Conservation (phyloP, 441 rosid genomes). For the California macrophylla region DNA sequence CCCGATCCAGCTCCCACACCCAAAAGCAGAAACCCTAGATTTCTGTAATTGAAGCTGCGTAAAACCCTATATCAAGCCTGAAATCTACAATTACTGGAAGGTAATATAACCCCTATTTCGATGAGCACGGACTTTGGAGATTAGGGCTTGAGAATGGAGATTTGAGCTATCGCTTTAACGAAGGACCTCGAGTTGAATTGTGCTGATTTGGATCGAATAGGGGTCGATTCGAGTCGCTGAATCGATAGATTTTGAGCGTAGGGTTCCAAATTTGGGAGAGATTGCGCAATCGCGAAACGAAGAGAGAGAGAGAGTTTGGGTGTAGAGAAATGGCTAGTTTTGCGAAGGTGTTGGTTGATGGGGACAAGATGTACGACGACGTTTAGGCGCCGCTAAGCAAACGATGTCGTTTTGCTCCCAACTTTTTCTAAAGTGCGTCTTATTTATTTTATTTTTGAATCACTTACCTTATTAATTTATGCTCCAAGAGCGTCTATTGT, state of each 20-base stretch:
- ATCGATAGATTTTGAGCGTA: not conserved
- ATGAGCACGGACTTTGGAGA: not conserved
- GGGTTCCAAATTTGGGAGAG: not conserved
- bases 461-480: too few relatives aligned
- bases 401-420: not conserved
- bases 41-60: not conserved
- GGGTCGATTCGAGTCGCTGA: not conserved
- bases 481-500: too few relatives aligned
- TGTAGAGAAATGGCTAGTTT: not conserved
- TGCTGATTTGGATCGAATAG: not conserved
- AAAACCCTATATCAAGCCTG: not conserved
- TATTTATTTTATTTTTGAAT: too few relatives aligned
- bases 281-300: not conserved
- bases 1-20: not conserved
- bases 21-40: constrained; percentile 3
- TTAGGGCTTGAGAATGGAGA: not conserved
- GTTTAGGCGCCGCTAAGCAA: not conserved
- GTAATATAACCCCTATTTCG: not conserved
- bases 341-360: constrained; percentile 9
- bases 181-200: not conserved
- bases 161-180: not conserved
- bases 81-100: not conserved
- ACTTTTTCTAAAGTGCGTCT: not conserved
- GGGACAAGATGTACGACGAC: constrained; percentile 3
- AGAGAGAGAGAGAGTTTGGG: not conserved